Base-by-base conservation (phyloP, 2,329 filamentous ascomycete genomes). In the Mollisiaceae sp. region DNA sequence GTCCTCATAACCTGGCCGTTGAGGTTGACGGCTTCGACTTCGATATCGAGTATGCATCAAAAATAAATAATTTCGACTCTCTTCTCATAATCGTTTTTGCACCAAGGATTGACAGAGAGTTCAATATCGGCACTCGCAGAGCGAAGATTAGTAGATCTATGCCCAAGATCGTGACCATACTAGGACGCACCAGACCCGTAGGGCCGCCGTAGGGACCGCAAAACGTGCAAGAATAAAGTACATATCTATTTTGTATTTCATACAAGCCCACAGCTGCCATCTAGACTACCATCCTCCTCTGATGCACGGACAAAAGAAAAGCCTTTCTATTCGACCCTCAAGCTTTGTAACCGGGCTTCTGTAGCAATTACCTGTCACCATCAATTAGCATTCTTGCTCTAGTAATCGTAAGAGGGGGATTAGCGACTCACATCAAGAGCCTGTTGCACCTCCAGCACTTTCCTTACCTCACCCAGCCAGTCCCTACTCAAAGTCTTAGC, bases 391-490 rank as follows among this genome's bases (percentile, higher is more conserved):
- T 38, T 52, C 18, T 24, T 32, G 55, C 39, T 54, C 39, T 32
- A 45, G 2, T 45, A 24, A 8, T 20, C 45, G 24, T 11, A n/a
- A 47, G 20, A 20, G 43, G 8, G 56, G 54, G 14, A n/a, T 59
- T 14, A 1, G 39, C 22, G 41, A 86, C 89, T 88, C 80, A 97
- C 95, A 79, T 99, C 95, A 74, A 99, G 84, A 75, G 95, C 95
- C 82, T 99, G 95, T 80, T 92, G 90, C 70, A 98, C 95, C 82
- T 99, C 95, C 75, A 99, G 83, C 70, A 97, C 92, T 81, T 93
- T 91, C 77, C 95, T 88, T 68, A 93, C 91, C 83, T 99, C 95
- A 60, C 85, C 86, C 72, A 99, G 80, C 95, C 95, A 99, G 79
- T 99, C 95, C 75, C 91, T 89, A 79, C 92, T 96, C 76, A 99